Conservation (phyloP, 2,329 filamentous ascomycete species). For the Plenodomus lindquistii region DNA sequence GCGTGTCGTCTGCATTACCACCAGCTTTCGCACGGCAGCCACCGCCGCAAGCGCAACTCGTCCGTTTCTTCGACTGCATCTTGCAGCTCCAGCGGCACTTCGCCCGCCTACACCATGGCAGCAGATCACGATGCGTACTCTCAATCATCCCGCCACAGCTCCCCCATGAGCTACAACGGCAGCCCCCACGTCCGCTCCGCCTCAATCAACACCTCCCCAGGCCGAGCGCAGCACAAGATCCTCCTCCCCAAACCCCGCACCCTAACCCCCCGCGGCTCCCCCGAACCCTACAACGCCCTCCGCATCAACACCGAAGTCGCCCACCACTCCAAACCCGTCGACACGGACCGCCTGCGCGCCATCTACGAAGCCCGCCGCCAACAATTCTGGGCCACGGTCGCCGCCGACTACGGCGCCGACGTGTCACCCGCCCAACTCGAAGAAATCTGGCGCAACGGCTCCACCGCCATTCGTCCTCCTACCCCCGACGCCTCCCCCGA, state of each 20-base stretch:
- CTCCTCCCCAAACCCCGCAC: slow-evolving; percentile 67
- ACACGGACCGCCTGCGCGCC: slow-evolving; percentile 68
- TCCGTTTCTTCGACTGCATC: slow-evolving; percentile 65
- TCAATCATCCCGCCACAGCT: slow-evolving; percentile 47
- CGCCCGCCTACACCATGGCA: slow-evolving; percentile 45
- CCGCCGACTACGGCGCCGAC: slow-evolving; percentile 70
- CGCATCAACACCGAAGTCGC: slow-evolving; percentile 52
- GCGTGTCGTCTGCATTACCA: slow-evolving; percentile 88
- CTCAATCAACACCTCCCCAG: slow-evolving; percentile 54
- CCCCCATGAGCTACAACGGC: slow-evolving; percentile 49
- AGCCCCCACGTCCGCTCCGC: slow-evolving; percentile 40
- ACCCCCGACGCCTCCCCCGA: slow-evolving; percentile 47
- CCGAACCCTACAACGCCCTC: slow-evolving; percentile 44
- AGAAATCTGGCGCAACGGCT: slow-evolving; percentile 63
- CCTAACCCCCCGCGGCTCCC: slow-evolving; percentile 45
- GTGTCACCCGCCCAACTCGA: slow-evolving; percentile 67
- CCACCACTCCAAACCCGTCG: slow-evolving; percentile 56
- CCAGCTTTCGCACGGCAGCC: slow-evolving; percentile 80
- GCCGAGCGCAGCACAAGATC: slow-evolving; percentile 56
- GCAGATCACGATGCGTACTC: slow-evolving; percentile 42
- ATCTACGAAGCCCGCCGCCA: slow-evolving; percentile 72
- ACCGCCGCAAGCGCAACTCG: slow-evolving; percentile 74
- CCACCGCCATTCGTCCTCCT: slow-evolving; percentile 38
- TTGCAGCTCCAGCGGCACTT: slow-evolving; percentile 41
- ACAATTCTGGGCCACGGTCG: slow-evolving; percentile 74